These are phyloP conservation scores for Chenopodium quinoa DNA, from an alignment of 148 eudicot species.

Conservation along the genomic window DNA sequence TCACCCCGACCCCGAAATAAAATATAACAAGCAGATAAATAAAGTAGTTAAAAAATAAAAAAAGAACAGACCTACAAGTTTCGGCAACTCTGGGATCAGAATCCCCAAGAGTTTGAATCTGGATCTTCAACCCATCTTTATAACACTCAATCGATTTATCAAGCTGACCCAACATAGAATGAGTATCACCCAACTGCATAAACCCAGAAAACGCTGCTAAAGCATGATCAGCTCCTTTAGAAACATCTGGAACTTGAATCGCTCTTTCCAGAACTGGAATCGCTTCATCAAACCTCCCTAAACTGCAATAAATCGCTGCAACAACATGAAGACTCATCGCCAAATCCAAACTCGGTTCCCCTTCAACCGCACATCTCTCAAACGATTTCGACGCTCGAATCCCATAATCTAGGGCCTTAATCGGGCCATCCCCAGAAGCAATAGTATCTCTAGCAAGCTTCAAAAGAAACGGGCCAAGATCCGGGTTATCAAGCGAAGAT, in stretches of 20 bases:
- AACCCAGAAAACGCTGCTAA: constrained; percentile 86
- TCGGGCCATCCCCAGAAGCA: constrained; percentile 83
- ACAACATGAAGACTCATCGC: constrained; percentile 90
- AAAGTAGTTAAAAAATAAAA: no score
- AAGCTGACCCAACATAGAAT: constrained; percentile 86
- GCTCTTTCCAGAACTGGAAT: constrained; percentile 81
- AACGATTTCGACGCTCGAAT: constrained; percentile 77
- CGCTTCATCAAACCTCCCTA: constrained; percentile 86
- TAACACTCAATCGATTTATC: constrained; percentile 77
- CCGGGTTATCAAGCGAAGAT: constrained; percentile 84
- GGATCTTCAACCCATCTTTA: constrained; percentile 78
- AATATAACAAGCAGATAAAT: no score
- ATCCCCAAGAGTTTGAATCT: constrained; percentile 80
- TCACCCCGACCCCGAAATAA: background rate
- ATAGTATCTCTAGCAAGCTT: constrained; percentile 84
- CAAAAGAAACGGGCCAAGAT: constrained; percentile 88
- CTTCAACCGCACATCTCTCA: constrained; percentile 64
- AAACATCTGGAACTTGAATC: constrained; percentile 61
- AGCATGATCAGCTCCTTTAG: constrained; percentile 77
- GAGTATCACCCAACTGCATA: constrained; percentile 97
- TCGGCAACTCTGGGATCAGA: constrained; percentile 95
- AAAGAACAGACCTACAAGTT: constrained; percentile 67
- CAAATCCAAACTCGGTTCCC: constrained; percentile 75
- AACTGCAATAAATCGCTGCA: constrained; percentile 88
- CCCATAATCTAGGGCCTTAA: constrained; percentile 82